phyloP scores from a whole-genome alignment of 1,284 basidiomycete species.

The Leccinum subrobustum region DNA sequence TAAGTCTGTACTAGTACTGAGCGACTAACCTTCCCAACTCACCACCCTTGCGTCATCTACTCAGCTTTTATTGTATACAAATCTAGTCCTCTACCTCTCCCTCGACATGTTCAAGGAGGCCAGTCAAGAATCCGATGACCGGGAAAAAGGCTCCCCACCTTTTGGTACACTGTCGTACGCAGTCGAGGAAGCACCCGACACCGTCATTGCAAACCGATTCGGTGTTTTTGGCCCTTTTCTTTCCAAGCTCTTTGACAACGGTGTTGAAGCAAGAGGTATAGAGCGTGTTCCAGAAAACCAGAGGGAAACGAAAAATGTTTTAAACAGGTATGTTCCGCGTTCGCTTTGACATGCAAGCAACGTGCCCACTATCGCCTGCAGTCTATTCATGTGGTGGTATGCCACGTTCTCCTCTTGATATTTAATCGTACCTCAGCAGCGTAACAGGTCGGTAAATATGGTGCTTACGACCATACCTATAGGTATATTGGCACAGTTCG shows the following conservation, averaged over 20 bases:
- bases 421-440: conserved; percentile 2
- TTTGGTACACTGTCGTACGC: background rate
- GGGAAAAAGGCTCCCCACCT: conserved; percentile 17
- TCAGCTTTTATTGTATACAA: background rate
- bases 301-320: conserved; percentile 44
- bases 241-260: conserved; percentile 41
- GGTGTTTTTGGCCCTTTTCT: conserved; percentile 39
- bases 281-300: conserved; percentile 51
- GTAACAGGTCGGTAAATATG: conserved; percentile 45
- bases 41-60: background rate
- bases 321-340: conserved; percentile 43
- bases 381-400: conserved; percentile 52
- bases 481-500: conserved; percentile 53
- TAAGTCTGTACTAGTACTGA: no score
- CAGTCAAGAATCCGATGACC: conserved; percentile 15
- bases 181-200: conserved; percentile 32
- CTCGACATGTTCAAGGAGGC: conserved; percentile 14
- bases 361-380: conserved; percentile 25
- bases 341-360: background rate
- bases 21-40: background rate
- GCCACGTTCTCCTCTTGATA: conserved; percentile 7
- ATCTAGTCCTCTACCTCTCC: background rate
- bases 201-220: conserved; percentile 37
- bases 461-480: conserved; percentile 57
- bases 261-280: conserved; percentile 51